Percentiles rank a stretch among this genome's conserved stretches.
Evolutionary conservation across 2,329 filamentous ascomycete genomes (phyloP).

Genomic region (Coleophoma eucalyptorum): DNA sequence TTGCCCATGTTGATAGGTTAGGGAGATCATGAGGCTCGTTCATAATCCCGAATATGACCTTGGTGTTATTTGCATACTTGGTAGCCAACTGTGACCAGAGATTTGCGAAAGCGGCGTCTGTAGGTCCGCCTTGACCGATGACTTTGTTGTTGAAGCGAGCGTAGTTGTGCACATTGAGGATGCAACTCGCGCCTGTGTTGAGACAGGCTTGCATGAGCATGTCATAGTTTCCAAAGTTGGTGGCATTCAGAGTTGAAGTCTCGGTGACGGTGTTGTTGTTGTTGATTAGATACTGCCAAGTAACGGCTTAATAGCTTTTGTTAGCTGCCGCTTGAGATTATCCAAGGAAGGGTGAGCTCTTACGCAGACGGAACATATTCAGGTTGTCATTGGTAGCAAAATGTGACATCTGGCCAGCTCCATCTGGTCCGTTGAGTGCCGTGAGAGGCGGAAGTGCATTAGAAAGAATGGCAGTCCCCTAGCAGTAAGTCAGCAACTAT

Average conservation of each 20-base stretch:
- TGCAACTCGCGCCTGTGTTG: constrained; percentile 51
- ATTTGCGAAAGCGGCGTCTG: constrained; percentile 51
- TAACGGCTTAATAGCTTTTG: constrained; percentile 32
- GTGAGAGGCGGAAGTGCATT: constrained; percentile 12
- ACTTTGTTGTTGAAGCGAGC: constrained; percentile 59
- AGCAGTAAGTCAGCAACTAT: background rate
- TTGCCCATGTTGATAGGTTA: constrained; percentile 57
- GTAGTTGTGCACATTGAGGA: constrained; percentile 56
- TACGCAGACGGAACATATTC: constrained; percentile 51
- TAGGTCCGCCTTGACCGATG: constrained; percentile 62
- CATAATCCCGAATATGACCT: constrained; percentile 63
- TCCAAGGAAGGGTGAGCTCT: background rate
- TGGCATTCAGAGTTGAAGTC: constrained; percentile 40
- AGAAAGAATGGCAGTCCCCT: constrained; percentile 11
- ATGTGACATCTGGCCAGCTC: constrained; percentile 28
- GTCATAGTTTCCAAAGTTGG: constrained; percentile 49
- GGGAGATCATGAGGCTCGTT: constrained; percentile 62
- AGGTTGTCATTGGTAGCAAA: constrained; percentile 48
- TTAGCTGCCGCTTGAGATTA: constrained; percentile 17
- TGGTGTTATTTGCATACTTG: constrained; percentile 50
- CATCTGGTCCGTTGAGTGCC: constrained; percentile 24
- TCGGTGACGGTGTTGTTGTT: constrained; percentile 36
- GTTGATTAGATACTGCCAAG: constrained; percentile 58
- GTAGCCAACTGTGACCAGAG: constrained; percentile 56
- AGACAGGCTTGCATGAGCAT: constrained; percentile 53